These are phyloP conservation scores for Nemania abortiva DNA, from an alignment of 2,329 filamentous ascomycete species.

Conservation along the genomic window DNA sequence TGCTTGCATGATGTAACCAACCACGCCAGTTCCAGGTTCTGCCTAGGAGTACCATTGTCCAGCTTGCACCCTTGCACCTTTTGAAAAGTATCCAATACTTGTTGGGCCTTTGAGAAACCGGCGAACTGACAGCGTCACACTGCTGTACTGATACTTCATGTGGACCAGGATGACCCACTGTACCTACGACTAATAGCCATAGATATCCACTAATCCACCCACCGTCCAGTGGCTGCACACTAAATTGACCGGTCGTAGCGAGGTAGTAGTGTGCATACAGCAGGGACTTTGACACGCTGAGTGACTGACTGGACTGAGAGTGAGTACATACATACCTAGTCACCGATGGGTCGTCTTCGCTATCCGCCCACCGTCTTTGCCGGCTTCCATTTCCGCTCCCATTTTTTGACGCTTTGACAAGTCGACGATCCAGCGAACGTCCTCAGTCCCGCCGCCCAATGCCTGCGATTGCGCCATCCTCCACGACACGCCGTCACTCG, in stretches of 20 bases:
- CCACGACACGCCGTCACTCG: slow-evolving; percentile 9
- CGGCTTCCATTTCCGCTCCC: slow-evolving; percentile 6
- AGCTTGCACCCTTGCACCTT: neutral
- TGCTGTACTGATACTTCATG: slow-evolving; percentile 18
- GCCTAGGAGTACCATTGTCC: slow-evolving; percentile 5
- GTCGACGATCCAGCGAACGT: slow-evolving; percentile 19
- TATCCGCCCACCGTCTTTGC: slow-evolving; percentile 7
- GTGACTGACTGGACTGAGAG: neutral
- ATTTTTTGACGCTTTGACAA: neutral
- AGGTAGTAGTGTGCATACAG: neutral
- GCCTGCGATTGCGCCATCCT: slow-evolving; percentile 36
- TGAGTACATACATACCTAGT: too few species aligned
- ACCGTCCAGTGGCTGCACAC: slow-evolving; percentile 1
- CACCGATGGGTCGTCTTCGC: slow-evolving; percentile 15
- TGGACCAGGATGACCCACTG: neutral
- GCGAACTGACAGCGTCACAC: neutral
- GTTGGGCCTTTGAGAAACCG: too few species aligned
- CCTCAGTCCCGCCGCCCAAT: slow-evolving; percentile 19
- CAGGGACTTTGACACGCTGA: too few species aligned
- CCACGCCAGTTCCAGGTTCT: slow-evolving; percentile 10
- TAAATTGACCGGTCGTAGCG: slow-evolving; percentile 8
- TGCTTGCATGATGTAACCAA: slow-evolving; percentile 35
- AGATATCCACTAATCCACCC: slow-evolving; percentile 6
- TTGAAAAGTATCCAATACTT: slow-evolving; percentile 14
- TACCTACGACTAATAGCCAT: neutral